Conservation (phyloP, 2,329 filamentous ascomycete species). For the Fusarium haematococcum region DNA sequence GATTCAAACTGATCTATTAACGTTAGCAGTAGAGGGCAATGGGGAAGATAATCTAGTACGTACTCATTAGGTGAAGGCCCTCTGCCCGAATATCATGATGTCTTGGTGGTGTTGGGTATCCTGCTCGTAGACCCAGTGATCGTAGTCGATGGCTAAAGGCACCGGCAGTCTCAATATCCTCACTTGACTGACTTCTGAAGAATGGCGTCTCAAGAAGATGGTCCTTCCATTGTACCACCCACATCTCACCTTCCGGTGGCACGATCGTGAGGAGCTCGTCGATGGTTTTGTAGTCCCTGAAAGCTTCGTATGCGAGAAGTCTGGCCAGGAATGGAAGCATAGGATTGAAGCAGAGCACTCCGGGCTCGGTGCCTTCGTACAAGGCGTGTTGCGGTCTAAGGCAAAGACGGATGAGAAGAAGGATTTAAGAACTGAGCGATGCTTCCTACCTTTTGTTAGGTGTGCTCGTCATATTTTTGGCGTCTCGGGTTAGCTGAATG, state of each 20-base stretch:
- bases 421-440: background rate
- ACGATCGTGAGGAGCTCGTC: background rate
- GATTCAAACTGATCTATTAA: no score
- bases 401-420: background rate
- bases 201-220: background rate
- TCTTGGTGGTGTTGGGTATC: background rate
- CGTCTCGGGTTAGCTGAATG: background rate
- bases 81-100: background rate
- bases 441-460: background rate
- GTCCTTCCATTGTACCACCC: background rate
- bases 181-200: background rate
- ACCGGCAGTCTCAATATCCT: background rate
- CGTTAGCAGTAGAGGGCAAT: background rate
- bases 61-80: background rate
- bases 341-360: background rate
- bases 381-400: background rate
- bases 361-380: background rate
- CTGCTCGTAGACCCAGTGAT: background rate
- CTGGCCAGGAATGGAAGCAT: background rate
- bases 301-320: background rate
- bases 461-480: background rate
- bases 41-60: no score
- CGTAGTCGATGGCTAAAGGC: background rate
- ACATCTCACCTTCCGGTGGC: background rate
- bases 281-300: background rate